Evolutionary conservation across 768 basidiomycete species (phyloP), one percentile per base, ranked within the genome.

Genomic region (Guyanaporus albipodus): DNA sequence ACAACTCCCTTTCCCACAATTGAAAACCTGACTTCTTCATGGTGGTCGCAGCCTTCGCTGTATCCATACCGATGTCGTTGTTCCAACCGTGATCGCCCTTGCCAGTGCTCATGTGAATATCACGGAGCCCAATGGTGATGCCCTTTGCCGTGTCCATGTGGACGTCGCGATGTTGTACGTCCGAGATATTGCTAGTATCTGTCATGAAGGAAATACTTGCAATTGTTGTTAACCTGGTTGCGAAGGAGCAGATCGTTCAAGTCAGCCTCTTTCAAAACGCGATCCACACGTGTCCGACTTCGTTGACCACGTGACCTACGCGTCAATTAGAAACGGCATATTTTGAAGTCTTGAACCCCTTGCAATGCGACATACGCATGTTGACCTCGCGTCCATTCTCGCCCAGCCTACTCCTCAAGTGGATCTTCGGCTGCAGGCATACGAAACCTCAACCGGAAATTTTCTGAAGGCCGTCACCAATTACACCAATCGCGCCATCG

Each of bases 101-200:
- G 19, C 83, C 81, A 1, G 84, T 86, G 24, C 71, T 67, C 84
- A 87, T 87, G 47, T 72, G 76, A 44, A 86, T 68, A 55, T 79
- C 78, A 35, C 70, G 70, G 38, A 72, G 62, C 45, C 72, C 61
- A 6, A 69, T 48, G 11, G 76, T 75, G 28, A 78, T 56, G 14
- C 77, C 82, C 62, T 81, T 88, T 23, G 87, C 80, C 1, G 91
- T 89, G 53, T 82, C 79, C 90, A 91, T 91, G 60, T 82, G 83
- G 6, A 87, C 70, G 61, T 91, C 87, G 44, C 66, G 71, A 55
- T 70, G 67, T 38, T 63, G 60, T 17, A 66, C 53, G 19, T 66
- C 53, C 15, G 46, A 49, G 15, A 7, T 23, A 18, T 53, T 54
- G 17, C 28, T 38, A 17, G 34, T n/a, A 23, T 52, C 48, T 12